Evolutionary conservation across 1,284 basidiomycete species (phyloP), one percentile per base, ranked within the genome.

Genomic region (Malassezia vespertilionis): DNA sequence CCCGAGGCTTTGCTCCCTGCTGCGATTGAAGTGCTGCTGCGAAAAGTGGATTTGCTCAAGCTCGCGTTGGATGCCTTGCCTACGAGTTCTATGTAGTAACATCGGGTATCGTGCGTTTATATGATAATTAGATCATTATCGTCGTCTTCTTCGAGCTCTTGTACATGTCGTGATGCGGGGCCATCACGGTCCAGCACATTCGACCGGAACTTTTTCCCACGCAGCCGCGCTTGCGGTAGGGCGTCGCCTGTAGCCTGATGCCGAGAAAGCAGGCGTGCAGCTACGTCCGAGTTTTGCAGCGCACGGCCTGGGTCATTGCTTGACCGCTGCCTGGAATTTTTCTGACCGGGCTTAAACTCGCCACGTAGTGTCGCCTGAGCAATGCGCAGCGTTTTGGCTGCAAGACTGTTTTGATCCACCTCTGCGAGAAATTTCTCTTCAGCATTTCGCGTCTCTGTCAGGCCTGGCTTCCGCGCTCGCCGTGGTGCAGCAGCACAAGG

Each of bases 1-100:
- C 88, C 90, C 0, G 80, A 90, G 70, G 78, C 83, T 32, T 74
- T 97, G n/a, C 73, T 95, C 6, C 81, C 81, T 0, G 85, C 90
- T 60, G 78, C 90, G 0, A 79, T 90, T 63, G 76, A 77, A 35
- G 82, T 93, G 39, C 82, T 96, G 78, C 78, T 86, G 30, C 75
- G 76, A 31, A 96, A 96, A 71, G 80, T 95, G 34, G 45, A 53
- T n/a, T 55, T 55, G 5, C 41, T 68, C 18, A 54, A 57, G 32
- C 55, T 60, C 34, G 58, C 55, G 4, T 44, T 69, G 23, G 65
- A 69, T 35, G 53, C 54, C 10, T 30, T 69, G 4, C 36, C 48
- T 10, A 35, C 33, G 5, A 28, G 24, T 33, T 4, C 12, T 21
- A 15, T 27, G 10, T 30, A 31, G 5, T 12, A 14, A n/a, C n/a